phyloP scores from a whole-genome alignment of 1,284 basidiomycete species.

The Malassezia globosa region DNA sequence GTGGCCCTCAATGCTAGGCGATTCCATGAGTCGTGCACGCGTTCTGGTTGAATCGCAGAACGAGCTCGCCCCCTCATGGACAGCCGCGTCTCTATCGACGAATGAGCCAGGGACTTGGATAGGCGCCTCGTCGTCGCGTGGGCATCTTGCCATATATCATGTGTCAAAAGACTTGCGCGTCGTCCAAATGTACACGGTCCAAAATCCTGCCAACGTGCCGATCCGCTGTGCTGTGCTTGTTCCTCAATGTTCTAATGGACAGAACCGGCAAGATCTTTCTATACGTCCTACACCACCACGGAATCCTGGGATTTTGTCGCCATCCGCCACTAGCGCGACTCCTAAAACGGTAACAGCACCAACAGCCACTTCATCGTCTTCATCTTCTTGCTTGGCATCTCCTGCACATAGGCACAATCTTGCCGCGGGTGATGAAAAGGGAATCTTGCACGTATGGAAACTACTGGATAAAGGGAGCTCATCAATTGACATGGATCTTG shows the following conservation, averaged over 20 bases:
- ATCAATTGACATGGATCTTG: background rate
- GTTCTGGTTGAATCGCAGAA: background rate
- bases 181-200: background rate
- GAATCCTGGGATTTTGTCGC: no score
- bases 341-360: no score
- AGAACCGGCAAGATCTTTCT: background rate
- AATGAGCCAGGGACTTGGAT: background rate
- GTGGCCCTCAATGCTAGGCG: slow-evolving; percentile 2
- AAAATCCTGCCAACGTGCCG: background rate
- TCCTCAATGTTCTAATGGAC: background rate
- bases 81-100: background rate
- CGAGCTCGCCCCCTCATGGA: background rate
- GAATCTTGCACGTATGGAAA: slow-evolving; percentile 5
- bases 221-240: slow-evolving; percentile 12
- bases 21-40: background rate
- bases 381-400: slow-evolving; percentile 2
- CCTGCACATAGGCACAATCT: background rate
- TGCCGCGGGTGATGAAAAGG: slow-evolving; percentile 8
- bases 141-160: slow-evolving; percentile 5
- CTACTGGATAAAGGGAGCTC: no score
- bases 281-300: background rate
- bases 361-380: background rate
- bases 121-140: slow-evolving; percentile 1
- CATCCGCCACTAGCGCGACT: no score
- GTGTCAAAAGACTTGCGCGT: background rate